Evolutionary conservation across 768 basidiomycete genomes (phyloP).

Genomic region (Collybiopsis luxurians): DNA sequence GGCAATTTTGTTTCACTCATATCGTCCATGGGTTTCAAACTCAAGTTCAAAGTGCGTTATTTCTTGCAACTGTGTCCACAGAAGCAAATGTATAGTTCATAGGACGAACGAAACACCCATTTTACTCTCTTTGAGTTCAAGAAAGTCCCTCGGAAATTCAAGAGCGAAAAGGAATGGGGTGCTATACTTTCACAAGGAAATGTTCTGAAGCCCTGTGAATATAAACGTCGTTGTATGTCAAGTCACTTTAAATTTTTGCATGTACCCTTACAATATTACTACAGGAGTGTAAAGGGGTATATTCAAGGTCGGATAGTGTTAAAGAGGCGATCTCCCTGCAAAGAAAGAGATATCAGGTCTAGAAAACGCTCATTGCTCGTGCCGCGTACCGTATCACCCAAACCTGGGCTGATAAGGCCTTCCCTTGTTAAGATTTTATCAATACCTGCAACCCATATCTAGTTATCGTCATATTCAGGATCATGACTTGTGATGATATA

Average conservation of each 20-base stretch:
- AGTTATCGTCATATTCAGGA: conserved; percentile 1
- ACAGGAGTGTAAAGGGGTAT: neutral
- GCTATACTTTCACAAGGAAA: conserved; percentile 48
- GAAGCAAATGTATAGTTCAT: too few relatives aligned
- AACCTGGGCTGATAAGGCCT: conserved; percentile 85
- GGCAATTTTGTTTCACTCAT: conserved; percentile 68
- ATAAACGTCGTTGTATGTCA: conserved; percentile 68
- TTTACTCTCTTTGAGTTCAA: conserved; percentile 82
- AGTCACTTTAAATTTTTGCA: neutral
- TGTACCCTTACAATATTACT: neutral
- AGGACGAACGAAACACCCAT: conserved; percentile 84
- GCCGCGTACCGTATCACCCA: conserved; percentile 80
- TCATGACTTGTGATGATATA: neutral
- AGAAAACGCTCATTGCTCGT: neutral
- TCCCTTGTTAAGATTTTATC: conserved; percentile 69
- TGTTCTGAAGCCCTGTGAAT: conserved; percentile 86
- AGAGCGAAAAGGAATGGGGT: conserved; percentile 59
- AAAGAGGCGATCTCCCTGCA: conserved; percentile 82
- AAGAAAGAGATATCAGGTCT: neutral
- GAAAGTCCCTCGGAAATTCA: conserved; percentile 49
- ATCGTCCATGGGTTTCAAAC: conserved; percentile 66
- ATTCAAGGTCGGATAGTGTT: conserved; percentile 54
- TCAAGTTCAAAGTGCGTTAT: conserved; percentile 58
- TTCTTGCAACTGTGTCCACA: neutral
- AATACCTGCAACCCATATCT: conserved; percentile 89